phyloP scores from a whole-genome alignment of 2,329 filamentous ascomycete genomes.

The Byssothecium circinans region DNA sequence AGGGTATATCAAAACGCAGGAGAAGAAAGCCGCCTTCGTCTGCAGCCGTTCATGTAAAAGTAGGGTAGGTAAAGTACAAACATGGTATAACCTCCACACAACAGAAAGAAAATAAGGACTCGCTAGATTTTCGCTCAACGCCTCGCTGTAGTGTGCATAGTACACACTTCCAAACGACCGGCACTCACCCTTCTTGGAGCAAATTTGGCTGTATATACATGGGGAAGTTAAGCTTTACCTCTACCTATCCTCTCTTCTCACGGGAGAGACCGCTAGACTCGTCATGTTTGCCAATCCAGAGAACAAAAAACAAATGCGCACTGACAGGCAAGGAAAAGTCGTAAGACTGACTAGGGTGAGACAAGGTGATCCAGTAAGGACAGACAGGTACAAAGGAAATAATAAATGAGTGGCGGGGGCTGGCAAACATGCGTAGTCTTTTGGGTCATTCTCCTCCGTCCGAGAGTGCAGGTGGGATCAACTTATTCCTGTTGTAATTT shows the following conservation, averaged over 20 bases:
- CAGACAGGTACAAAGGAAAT: conserved; percentile 40
- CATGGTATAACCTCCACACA: background rate
- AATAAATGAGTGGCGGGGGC: conserved; percentile 37
- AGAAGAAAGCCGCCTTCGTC: background rate
- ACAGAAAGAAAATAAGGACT: background rate
- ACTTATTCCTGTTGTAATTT: conserved; percentile 22
- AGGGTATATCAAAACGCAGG: background rate
- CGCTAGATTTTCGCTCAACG: background rate
- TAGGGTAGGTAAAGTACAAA: background rate
- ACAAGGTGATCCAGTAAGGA: conserved; percentile 24
- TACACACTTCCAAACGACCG: background rate
- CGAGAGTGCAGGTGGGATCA: conserved; percentile 1
- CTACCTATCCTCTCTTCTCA: background rate
- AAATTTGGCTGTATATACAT: background rate
- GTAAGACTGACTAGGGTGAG: conserved; percentile 30
- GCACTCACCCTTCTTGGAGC: too few species aligned
- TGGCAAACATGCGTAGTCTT: conserved; percentile 31
- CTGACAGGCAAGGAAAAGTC: conserved; percentile 25
- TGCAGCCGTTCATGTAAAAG: background rate
- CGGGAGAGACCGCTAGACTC: conserved; percentile 6
- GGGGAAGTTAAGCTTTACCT: background rate
- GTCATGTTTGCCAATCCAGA: conserved; percentile 15
- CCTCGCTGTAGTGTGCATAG: background rate
- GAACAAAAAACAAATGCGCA: conserved; percentile 8
- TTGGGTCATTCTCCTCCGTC: conserved; percentile 13